Conservation (phyloP, 2,329 filamentous ascomycete species). For the Fusarium annulatum region DNA sequence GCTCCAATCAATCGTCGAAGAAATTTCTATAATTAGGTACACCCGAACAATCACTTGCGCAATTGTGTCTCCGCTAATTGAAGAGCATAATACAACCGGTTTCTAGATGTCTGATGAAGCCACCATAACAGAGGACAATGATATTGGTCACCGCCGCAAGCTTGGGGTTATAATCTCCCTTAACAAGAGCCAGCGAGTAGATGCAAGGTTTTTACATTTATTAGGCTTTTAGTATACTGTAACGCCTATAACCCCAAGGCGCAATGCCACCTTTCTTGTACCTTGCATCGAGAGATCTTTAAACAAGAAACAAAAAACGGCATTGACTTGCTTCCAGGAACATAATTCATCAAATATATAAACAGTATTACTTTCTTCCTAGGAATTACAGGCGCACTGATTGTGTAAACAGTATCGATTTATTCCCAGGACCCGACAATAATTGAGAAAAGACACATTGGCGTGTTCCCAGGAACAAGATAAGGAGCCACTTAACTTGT, state of each 20-base stretch:
- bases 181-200: background rate
- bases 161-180: background rate
- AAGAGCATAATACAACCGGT: background rate
- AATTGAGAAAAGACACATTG: too few relatives aligned
- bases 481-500: too few relatives aligned
- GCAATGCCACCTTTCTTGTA: too few relatives aligned
- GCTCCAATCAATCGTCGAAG: background rate
- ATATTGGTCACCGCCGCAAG: background rate
- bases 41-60: background rate
- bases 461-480: too few relatives aligned
- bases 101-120: background rate
- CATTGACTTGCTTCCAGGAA: background rate
- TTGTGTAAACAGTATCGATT: background rate
- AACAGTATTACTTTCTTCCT: background rate
- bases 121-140: background rate
- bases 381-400: background rate
- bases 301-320: background rate
- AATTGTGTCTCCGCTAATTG: background rate
- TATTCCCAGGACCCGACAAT: too few relatives aligned
- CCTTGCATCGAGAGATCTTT: background rate
- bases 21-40: background rate
- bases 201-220: background rate
- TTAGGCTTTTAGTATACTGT: too few relatives aligned
- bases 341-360: background rate
- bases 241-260: too few relatives aligned